phyloP scores from a whole-genome alignment of 495 filamentous ascomycete genomes.

The Penicillium parvum region DNA sequence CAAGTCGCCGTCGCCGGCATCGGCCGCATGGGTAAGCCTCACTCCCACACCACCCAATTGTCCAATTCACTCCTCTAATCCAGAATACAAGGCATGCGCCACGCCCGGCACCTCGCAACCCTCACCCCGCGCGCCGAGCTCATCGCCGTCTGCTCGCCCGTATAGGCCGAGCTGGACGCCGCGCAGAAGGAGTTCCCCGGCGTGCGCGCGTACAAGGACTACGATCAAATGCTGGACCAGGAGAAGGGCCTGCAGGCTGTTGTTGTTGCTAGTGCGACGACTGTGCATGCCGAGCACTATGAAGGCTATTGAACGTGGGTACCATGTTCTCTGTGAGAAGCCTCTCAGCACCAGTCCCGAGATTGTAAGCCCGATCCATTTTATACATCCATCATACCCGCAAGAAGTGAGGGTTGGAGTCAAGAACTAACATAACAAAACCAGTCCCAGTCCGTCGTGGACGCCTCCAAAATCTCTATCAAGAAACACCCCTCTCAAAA shows the following conservation, averaged over 20 bases:
- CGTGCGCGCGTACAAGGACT: conserved; percentile 33
- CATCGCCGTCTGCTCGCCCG: conserved; percentile 42
- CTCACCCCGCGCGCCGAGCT: conserved; percentile 43
- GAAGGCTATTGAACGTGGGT: conserved; percentile 43
- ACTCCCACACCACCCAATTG: background rate
- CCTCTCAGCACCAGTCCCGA: conserved; percentile 41
- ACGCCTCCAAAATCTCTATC: conserved; percentile 28
- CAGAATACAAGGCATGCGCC: conserved; percentile 50
- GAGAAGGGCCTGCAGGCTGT: conserved; percentile 44
- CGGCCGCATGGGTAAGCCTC: conserved; percentile 44
- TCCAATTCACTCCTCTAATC: background rate
- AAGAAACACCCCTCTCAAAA: conserved; percentile 42
- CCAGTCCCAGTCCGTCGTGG: conserved; percentile 45
- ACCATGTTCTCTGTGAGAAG: conserved; percentile 54
- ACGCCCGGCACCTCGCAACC: conserved; percentile 42
- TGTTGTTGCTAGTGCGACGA: conserved; percentile 41
- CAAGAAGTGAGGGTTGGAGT: background rate
- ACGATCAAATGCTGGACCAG: conserved; percentile 42
- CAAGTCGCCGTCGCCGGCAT: conserved; percentile 45
- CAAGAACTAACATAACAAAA: background rate
- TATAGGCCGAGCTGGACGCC: conserved; percentile 38
- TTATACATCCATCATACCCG: background rate
- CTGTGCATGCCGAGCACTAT: conserved; percentile 48
- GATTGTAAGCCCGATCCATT: conserved; percentile 14
- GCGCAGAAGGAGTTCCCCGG: conserved; percentile 32